These are phyloP conservation scores for Aspergillus heteromorphus DNA, from an alignment of 495 filamentous ascomycete species.

Conservation along the genomic window DNA sequence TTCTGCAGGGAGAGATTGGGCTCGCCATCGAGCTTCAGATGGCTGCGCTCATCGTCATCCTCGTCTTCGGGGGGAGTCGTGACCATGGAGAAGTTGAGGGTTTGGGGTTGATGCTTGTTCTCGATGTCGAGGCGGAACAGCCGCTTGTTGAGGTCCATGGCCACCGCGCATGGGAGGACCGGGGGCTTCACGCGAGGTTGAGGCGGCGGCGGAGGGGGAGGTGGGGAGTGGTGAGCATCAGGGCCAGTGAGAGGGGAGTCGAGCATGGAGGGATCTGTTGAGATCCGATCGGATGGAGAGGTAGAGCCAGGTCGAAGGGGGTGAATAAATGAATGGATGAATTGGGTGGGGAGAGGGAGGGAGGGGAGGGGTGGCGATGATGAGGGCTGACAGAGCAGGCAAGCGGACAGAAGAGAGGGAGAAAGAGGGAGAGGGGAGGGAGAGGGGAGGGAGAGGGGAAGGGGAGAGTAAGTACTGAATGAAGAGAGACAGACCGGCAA, in stretches of 20 bases:
- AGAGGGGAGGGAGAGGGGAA: neutral
- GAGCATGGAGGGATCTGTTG: neutral
- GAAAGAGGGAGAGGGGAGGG: neutral
- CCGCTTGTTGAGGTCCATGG: constrained; percentile 3
- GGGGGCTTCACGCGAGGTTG: neutral
- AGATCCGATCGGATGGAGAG: neutral
- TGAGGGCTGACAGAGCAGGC: neutral
- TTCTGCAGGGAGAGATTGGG: neutral
- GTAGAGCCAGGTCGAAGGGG: neutral
- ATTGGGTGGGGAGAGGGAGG: neutral
- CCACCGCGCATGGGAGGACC: neutral
- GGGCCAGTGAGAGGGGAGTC: neutral
- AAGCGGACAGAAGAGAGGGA: neutral
- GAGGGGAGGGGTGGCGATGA: neutral
- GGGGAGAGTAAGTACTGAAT: too few relatives aligned
- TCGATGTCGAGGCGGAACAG: constrained; percentile 1
- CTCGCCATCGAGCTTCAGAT: neutral
- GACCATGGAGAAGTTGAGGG: constrained; percentile 1
- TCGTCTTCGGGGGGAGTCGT: constrained; percentile 1
- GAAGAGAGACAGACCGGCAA: neutral
- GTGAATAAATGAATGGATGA: neutral
- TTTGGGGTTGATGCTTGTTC: neutral
- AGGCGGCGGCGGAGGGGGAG: neutral
- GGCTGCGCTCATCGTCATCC: neutral
- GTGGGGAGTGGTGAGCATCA: neutral